Conservation (phyloP, 2,329 filamentous ascomycete species). For the Fusarium duplospermum region DNA sequence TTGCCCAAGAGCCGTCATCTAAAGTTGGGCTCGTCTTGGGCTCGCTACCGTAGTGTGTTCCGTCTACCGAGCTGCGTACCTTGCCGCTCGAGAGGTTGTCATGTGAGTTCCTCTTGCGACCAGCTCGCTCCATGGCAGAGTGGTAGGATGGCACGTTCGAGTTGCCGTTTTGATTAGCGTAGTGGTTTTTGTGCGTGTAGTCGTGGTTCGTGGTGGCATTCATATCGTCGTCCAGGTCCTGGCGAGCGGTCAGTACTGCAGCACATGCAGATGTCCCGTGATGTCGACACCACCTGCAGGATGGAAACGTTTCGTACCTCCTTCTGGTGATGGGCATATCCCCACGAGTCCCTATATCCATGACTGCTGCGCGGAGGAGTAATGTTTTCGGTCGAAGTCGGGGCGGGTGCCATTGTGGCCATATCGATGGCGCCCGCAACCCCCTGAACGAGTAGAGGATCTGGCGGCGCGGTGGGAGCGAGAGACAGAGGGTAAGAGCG, state of each 20-base stretch:
- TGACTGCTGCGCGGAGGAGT: constrained; percentile 63
- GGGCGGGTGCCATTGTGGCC: constrained; percentile 65
- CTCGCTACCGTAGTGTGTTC: constrained; percentile 40
- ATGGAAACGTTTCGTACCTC: constrained; percentile 51
- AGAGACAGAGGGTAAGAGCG: constrained; percentile 2
- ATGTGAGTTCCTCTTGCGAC: constrained; percentile 52
- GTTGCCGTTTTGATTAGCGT: constrained; percentile 42
- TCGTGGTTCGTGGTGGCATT: constrained; percentile 30
- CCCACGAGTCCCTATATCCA: constrained; percentile 60
- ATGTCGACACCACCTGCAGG: not conserved
- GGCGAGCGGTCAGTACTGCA: constrained; percentile 28
- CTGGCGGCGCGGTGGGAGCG: constrained; percentile 2
- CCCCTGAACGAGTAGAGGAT: constrained; percentile 32
- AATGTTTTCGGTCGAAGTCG: constrained; percentile 60
- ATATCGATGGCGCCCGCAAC: constrained; percentile 53
- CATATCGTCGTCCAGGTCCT: constrained; percentile 38
- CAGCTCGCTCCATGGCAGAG: constrained; percentile 43
- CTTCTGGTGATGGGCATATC: constrained; percentile 47
- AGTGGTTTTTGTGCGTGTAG: constrained; percentile 30
- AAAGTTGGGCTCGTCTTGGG: constrained; percentile 37
- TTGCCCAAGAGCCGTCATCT: constrained; percentile 35
- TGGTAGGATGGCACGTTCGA: constrained; percentile 37
- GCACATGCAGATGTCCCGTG: not conserved
- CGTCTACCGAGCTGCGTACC: constrained; percentile 41
- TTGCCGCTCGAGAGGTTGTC: constrained; percentile 47